Evolutionary conservation across 371 early-diverging fungal species (phyloP).

Genomic region (Saksenaea oblongispora): DNA sequence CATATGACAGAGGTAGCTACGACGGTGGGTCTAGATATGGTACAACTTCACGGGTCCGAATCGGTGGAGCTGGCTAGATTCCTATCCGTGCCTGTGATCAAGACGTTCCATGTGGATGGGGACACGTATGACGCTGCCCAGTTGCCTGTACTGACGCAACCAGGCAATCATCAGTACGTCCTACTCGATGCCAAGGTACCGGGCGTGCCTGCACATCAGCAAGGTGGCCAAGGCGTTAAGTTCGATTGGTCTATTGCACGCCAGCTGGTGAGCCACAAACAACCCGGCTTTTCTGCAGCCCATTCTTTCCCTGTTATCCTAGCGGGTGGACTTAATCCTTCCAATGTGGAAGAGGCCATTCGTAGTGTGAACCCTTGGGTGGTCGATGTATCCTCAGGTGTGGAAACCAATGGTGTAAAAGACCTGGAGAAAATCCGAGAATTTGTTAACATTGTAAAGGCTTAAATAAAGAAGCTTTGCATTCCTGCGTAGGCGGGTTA

Average conservation of each 20-base stretch:
- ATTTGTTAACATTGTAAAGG: constrained; percentile 64
- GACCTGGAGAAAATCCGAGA: constrained; percentile 66
- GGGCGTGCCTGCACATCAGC: constrained; percentile 45
- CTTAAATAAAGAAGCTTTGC: too few relatives aligned
- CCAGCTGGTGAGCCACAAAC: constrained; percentile 47
- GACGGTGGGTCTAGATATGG: constrained; percentile 77
- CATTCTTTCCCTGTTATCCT: constrained; percentile 70
- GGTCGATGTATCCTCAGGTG: constrained; percentile 94
- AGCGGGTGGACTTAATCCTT: constrained; percentile 89
- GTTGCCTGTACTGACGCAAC: constrained; percentile 46
- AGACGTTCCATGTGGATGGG: constrained; percentile 83
- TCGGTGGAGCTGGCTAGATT: constrained; percentile 60
- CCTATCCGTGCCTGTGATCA: constrained; percentile 85
- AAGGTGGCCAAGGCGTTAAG: constrained; percentile 71
- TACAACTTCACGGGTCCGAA: constrained; percentile 94
- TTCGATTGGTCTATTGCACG: constrained; percentile 84
- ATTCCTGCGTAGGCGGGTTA: too few relatives aligned
- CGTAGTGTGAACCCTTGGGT: constrained; percentile 74
- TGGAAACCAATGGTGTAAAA: constrained; percentile 78
- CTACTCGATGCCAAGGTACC: constrained; percentile 74
- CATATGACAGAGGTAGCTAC: constrained; percentile 71
- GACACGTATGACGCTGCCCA: constrained; percentile 33
- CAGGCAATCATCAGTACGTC: constrained; percentile 66
- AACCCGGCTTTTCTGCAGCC: constrained; percentile 22
- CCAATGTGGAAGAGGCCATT: constrained; percentile 80